Evolutionary conservation across 768 basidiomycete species (phyloP), one percentile per base, ranked within the genome.

Genomic region (Lepiota venenata): DNA sequence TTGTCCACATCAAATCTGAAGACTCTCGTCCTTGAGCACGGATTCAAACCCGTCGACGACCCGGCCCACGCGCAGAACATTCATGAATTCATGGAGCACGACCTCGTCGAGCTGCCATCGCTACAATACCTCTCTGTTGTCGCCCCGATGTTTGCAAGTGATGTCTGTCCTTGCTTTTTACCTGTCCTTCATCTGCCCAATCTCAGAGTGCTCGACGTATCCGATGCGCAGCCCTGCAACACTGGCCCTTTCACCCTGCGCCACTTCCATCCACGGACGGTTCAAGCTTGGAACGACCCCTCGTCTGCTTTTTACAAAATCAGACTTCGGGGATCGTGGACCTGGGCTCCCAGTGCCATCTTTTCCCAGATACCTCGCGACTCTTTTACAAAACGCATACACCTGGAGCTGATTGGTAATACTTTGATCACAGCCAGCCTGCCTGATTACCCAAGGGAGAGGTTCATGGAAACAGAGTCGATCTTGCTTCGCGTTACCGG

Each of bases 181-280:
- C 41, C 60, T 3, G 56, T 40, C 21, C 54, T 73, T 11, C 48
- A 40, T 14, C 44, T 61, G 47, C 60, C 61, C 11, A 69, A 71
- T 37, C 60, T 73, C 11, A 64, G 70, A 60, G 65, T 63, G 49
- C 62, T 73, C 1, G 71, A 71, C 46, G 45, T 70, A 9, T 21
- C 36, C 2, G 60, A 25, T 2, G 25, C 3, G 5, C 25, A 5
- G 25, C n/a, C n/a, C n/a, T 25, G 5, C 25, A 5, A 2, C 25
- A 25, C 25, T 5, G 25, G 25, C 5, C 5, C 25, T 5, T 25
- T 25, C 25, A 25, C 25, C 59, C 42, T 54, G 52, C 10, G 38
- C 45, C 10, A 41, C 35, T 14, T 60, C 56, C 51, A 50, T 49
- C 1, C 59, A 62, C 38, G 45, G 43, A 35, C 39, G 37, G 7